phyloP scores from a whole-genome alignment of 2,329 filamentous ascomycete genomes.

The Capronia epimyces region DNA sequence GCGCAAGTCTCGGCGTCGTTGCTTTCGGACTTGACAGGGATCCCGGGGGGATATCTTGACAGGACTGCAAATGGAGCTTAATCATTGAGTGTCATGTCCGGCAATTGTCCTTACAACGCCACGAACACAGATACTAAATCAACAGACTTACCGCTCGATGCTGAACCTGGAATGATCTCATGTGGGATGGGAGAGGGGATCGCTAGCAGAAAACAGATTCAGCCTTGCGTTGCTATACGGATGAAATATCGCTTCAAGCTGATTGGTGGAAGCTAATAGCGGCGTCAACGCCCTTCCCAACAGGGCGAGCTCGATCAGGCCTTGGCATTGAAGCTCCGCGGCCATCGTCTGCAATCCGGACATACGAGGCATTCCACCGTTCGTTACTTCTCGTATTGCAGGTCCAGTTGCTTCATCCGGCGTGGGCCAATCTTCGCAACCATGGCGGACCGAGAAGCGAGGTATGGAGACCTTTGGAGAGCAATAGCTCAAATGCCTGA shows the following conservation, averaged over 20 bases:
- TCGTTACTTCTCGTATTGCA: not conserved
- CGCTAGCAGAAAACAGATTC: no score
- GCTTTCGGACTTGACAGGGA: no score
- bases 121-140: no score
- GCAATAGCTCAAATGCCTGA: not conserved
- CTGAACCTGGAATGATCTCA: no score
- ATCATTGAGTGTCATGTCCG: no score
- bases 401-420: not conserved
- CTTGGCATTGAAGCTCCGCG: constrained; percentile 14
- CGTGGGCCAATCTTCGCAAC: constrained; percentile 8
- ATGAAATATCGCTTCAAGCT: not conserved
- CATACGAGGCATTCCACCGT: not conserved
- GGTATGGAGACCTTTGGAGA: constrained; percentile 8
- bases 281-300: constrained; percentile 4
- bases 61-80: no score
- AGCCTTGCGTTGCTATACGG: not conserved
- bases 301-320: not conserved
- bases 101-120: no score
- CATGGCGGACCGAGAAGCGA: constrained; percentile 26
- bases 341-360: not conserved
- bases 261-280: constrained; percentile 2
- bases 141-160: no score
- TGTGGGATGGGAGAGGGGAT: no score
- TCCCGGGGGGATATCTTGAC: no score
- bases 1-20: no score